Conservation (phyloP, 768 basidiomycete genomes). For the Lactarius tabidus region DNA sequence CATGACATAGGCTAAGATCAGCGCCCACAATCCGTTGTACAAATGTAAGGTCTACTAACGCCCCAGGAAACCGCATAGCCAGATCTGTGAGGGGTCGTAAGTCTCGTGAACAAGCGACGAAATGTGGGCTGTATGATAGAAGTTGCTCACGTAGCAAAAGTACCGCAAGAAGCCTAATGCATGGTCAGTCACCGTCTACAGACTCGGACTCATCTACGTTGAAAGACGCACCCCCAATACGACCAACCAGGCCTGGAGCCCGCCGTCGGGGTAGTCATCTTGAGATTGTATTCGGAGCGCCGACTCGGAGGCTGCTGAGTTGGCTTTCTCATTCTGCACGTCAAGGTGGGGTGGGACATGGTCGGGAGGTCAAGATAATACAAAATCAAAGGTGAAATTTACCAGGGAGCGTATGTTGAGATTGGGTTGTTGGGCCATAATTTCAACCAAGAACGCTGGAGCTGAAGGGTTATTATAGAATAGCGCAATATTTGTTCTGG, state of each 20-base stretch:
- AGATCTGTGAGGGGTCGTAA: slow-evolving; percentile 37
- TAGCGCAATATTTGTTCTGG: not conserved
- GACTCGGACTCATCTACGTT: not conserved
- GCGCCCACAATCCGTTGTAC: not conserved
- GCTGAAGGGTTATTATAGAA: not conserved
- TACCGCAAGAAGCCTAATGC: slow-evolving; percentile 34
- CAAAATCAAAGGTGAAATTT: not conserved
- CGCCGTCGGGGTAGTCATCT: slow-evolving; percentile 41
- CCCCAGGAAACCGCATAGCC: slow-evolving; percentile 77
- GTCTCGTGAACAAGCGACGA: not conserved
- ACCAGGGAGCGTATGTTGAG: not conserved
- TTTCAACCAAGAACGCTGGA: no score
- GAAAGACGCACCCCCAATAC: slow-evolving; percentile 37
- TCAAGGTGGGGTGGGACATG: not conserved
- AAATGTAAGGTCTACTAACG: slow-evolving; percentile 38
- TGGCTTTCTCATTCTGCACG: not conserved
- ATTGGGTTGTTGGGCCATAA: not conserved
- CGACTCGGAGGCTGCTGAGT: not conserved
- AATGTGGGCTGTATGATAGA: not conserved
- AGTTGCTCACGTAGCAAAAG: slow-evolving; percentile 40
- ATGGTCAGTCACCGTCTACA: not conserved
- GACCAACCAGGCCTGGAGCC: slow-evolving; percentile 42
- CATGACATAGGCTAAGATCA: not conserved
- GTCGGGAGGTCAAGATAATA: not conserved
- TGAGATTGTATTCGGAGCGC: not conserved